These are phyloP conservation scores for Penicillium parvum DNA, from an alignment of 495 filamentous ascomycete species.

Conservation along the genomic window DNA sequence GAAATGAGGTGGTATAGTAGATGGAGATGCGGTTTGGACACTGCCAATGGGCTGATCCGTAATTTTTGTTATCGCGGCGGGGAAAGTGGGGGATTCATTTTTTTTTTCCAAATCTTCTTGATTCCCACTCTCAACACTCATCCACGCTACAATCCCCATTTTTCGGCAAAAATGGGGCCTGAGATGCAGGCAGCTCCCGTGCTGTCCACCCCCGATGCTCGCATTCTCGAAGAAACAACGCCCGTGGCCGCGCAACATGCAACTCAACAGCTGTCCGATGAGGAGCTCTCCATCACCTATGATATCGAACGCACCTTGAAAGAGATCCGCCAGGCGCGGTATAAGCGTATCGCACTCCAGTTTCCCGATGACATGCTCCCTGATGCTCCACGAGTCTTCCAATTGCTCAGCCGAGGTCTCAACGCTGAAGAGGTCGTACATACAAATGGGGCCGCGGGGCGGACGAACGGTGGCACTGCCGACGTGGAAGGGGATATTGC, in stretches of 20 bases:
- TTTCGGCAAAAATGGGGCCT: conserved; percentile 26
- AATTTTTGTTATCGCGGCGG: conserved; percentile 34
- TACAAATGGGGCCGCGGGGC: conserved; percentile 11
- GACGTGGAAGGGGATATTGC: conserved; percentile 18
- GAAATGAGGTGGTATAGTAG: not conserved
- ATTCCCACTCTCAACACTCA: conserved; percentile 1
- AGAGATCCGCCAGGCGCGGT: conserved; percentile 66
- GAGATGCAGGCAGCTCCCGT: conserved; percentile 58
- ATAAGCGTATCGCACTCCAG: conserved; percentile 78
- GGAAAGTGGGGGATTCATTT: conserved; percentile 35
- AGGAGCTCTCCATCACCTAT: conserved; percentile 73
- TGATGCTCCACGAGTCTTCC: conserved; percentile 79
- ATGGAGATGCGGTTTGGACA: not conserved
- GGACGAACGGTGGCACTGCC: conserved; percentile 10
- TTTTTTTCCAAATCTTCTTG: conserved; percentile 17
- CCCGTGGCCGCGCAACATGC: conserved; percentile 29
- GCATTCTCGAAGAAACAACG: conserved; percentile 60
- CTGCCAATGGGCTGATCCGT: conserved; percentile 21
- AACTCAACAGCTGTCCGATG: conserved; percentile 49
- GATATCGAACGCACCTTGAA: conserved; percentile 78
- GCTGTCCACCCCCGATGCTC: conserved; percentile 82
- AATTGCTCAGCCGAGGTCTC: conserved; percentile 59
- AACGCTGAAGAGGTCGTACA: conserved; percentile 26
- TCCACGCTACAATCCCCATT: conserved; percentile 7
- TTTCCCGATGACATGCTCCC: conserved; percentile 89